phyloP scores from a whole-genome alignment of 441 rosid species.

The Populus hybrid region DNA sequence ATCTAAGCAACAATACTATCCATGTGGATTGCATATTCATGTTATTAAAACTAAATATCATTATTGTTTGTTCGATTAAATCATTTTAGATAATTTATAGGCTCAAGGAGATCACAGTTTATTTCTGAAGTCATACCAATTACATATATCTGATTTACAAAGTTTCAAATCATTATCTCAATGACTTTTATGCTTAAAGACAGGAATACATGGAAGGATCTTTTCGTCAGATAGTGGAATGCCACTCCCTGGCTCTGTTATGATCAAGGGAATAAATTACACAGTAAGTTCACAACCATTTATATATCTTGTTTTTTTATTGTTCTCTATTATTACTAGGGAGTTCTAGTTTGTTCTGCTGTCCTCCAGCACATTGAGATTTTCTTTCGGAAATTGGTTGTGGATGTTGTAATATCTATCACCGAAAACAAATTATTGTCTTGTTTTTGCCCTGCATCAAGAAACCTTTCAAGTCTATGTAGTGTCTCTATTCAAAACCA shows the following conservation, averaged over 20 bases:
- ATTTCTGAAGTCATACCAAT: background rate
- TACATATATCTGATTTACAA: background rate
- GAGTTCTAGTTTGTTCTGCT: background rate
- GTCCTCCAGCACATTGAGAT: background rate
- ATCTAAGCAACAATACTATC: background rate
- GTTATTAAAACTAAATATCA: background rate
- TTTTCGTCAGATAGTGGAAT: constrained; percentile 75
- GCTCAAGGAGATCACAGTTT: background rate
- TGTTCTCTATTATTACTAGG: background rate
- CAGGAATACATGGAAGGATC: constrained; percentile 90
- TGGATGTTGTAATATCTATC: background rate
- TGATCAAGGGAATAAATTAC: constrained; percentile 69
- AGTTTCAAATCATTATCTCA: background rate
- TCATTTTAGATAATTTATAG: constrained; percentile 2
- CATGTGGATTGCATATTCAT: background rate
- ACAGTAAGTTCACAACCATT: constrained; percentile 36
- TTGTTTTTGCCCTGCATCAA: background rate
- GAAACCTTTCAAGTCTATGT: background rate
- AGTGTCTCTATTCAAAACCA: background rate
- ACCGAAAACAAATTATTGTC: background rate
- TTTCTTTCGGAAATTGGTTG: background rate
- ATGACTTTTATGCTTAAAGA: constrained; percentile 35
- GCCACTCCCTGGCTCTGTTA: constrained; percentile 69
- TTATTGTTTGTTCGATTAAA: background rate
- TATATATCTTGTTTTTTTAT: background rate